Percentiles rank a stretch among this genome's conserved stretches.
phyloP scores from a whole-genome alignment of 2,329 filamentous ascomycete species.

The Cercospora beticola region DNA sequence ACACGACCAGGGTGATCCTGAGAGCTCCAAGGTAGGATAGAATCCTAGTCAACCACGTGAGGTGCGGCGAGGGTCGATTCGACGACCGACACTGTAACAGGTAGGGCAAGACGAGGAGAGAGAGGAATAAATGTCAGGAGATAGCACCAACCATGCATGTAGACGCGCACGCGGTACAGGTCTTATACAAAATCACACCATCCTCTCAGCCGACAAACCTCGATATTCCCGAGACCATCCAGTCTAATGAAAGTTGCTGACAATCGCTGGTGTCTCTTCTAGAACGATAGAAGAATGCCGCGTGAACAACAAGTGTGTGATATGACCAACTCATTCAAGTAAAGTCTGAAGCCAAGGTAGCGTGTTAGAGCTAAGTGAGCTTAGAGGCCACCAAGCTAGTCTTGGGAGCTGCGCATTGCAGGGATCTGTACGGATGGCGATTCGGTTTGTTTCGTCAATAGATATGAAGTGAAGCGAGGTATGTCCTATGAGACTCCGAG shows the following conservation, averaged over 20 bases:
- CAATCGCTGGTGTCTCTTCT: neutral
- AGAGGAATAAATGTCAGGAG: neutral
- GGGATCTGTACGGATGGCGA: neutral
- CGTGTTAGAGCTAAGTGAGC: neutral
- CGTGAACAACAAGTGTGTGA: neutral
- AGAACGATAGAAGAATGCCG: neutral
- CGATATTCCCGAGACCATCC: neutral
- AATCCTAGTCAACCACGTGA: neutral
- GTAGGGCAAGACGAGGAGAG: neutral
- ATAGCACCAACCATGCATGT: neutral
- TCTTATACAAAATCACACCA: slow-evolving; percentile 1
- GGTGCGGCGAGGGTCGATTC: neutral
- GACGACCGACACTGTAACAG: neutral
- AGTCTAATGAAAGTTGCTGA: neutral
- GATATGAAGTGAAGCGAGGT: neutral
- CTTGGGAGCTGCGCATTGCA: neutral
- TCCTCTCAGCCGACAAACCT: neutral
- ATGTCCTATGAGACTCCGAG: neutral
- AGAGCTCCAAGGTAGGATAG: neutral
- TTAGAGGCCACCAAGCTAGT: neutral
- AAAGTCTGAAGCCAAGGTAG: neutral
- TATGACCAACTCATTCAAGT: neutral
- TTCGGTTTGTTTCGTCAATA: neutral
- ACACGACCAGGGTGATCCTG: neutral
- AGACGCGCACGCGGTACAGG: neutral